Conservation (phyloP, 208 protist genomes). For the Crithidia fasciculata region DNA sequence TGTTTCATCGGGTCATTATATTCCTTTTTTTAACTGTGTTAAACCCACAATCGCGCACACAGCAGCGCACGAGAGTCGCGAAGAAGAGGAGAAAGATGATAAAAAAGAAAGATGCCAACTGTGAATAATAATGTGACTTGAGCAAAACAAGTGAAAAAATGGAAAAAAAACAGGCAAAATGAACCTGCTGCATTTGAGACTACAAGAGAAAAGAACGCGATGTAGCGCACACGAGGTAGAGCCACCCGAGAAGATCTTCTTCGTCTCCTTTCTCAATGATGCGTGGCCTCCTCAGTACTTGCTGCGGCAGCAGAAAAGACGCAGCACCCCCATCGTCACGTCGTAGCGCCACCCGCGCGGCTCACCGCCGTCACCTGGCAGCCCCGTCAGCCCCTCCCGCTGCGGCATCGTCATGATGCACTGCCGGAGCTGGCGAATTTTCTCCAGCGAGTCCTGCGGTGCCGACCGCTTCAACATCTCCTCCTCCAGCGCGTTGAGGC, state of each 20-base stretch:
- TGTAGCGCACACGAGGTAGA: too few species aligned
- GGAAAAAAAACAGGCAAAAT: not conserved
- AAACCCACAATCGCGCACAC: too few species aligned
- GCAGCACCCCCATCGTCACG: slow-evolving; percentile 66
- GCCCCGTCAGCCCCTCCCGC: slow-evolving; percentile 13
- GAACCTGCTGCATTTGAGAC: not conserved
- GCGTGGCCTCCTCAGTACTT: slow-evolving; percentile 16
- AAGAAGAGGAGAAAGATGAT: not conserved
- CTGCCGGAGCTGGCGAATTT: slow-evolving; percentile 66
- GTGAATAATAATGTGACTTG: not conserved
- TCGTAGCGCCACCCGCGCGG: slow-evolving; percentile 57
- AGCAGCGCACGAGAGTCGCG: too few species aligned
- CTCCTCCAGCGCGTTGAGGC: slow-evolving; percentile 77
- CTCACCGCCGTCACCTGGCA: slow-evolving; percentile 22
- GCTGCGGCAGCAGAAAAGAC: slow-evolving; percentile 64
- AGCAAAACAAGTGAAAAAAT: not conserved
- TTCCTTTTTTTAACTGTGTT: too few species aligned
- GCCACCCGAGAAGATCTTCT: too few species aligned
- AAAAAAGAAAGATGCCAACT: not conserved
- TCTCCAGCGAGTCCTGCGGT: slow-evolving; percentile 51
- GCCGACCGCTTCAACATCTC: slow-evolving; percentile 68
- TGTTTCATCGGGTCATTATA: too few species aligned
- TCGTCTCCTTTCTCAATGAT: too few species aligned
- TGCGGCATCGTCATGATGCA: slow-evolving; percentile 53
- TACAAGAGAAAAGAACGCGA: not conserved